Evolutionary conservation across 768 basidiomycete genomes (phyloP), one percentile per base, ranked within the genome.

Genomic region (Leccinum pellstonianum): DNA sequence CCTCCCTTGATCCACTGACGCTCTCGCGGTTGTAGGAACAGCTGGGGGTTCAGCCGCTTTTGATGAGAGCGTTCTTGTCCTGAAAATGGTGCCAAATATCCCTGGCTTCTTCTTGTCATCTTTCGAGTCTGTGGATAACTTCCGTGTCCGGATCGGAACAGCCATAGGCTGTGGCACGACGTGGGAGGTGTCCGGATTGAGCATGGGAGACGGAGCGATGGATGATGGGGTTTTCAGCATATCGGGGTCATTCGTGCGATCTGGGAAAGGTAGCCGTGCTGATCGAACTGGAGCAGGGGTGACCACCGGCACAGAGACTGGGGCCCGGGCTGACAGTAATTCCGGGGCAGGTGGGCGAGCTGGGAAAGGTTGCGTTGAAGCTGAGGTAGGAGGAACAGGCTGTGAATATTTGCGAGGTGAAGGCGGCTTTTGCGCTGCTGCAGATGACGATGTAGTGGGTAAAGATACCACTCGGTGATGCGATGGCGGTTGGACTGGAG

Each of bases 151-250:
- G 23, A 56, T 58, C 19, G 70, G 70, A 31, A 61, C 38, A 25
- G 65, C 47, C 19, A 51, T 58, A 14, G 60, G 9, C 17, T 65
- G 63, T 41, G 55, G 53, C 2, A 46, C 48, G 51, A 37, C 11
- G 12, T 43, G 61, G 10, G 63, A 52, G 17, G 54, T 50, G 17
- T 61, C 76, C 12, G 79, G 73, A 54, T 79, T 79, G 41, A 80
- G 69, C 58, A 78, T 73, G 10, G 81, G 81, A 0, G 77, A 77
- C 3, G 76, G 81, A 3, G 83, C 83, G 17, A 88, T 79, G 1
- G 87, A 87, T 12, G 86, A 87, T 5, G 87, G 86, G 0, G 87
- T 88, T 66, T 78, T 80, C 37, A 88, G 77, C 41, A 84, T 74
- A 56, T 79, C 77, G 9, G 81, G 79, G 50, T 86, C 86, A 55